Base-by-base conservation (phyloP, 768 basidiomycete species). In the Leccinum sublutescens region DNA sequence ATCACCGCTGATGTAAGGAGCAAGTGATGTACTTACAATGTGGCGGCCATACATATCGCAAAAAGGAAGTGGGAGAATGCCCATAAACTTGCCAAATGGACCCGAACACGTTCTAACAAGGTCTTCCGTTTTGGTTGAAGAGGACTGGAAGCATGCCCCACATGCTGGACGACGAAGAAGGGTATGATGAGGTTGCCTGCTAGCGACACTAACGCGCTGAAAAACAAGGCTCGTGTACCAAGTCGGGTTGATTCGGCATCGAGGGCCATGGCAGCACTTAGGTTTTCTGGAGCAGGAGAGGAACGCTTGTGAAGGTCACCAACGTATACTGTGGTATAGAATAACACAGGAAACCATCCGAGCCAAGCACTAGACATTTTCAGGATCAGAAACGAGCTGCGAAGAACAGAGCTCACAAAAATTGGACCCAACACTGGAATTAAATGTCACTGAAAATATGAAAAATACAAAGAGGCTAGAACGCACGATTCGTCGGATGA, bases 331-430 rank as follows among this genome's bases (percentile, higher is more conserved):
- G 90, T 89, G 3, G 87, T 88, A 76, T 93, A 95, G 74, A 95
- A 95, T 1, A 96, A 79, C 25, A 94, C 76, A 0, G 95, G 95
- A 68, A 96, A 97, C 96, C 96, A 98, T 8, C 85, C 90, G 59
- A 95, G 79, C 86, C 86, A 95, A 12, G 86, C 82, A 60, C 91
- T 93, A 57, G 11, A 15, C 17, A 49, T n/a, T 5, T 21, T 66
- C 17, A 62, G 34, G 21, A 10, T 47, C 27, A 47, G 55, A 64
- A 36, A 19, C 9, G 48, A 29, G n/a, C 12, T 8, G 10, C 10
- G 19, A 51, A 33, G 11, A 34, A 36, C 40, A 21, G n/a, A 27
- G 74, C 86, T 66, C 69, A 91, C 87, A 92, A 91, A 72, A 91
- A 89, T 74, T 92, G 89, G 19, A 91, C 85, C 29, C 88, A 74